phyloP scores from a whole-genome alignment of 2,329 filamentous ascomycete genomes.

The Fusarium foetens region DNA sequence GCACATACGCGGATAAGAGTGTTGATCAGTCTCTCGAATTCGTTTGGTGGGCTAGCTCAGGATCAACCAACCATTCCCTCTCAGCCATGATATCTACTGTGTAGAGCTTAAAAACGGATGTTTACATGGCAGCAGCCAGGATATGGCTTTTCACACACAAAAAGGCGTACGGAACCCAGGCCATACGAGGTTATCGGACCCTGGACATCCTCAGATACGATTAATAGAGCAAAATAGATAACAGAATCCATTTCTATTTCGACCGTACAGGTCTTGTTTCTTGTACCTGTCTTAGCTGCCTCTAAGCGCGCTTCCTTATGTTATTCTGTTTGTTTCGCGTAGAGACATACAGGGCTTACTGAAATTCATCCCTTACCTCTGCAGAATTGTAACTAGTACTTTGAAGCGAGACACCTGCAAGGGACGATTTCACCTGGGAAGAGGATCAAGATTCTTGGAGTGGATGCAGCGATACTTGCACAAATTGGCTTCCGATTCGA shows the following conservation, averaged over 20 bases:
- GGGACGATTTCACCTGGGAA: not conserved
- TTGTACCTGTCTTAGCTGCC: slow-evolving; percentile 5
- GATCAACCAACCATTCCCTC: not conserved
- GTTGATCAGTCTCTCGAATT: slow-evolving; percentile 19
- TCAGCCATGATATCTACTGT: not conserved
- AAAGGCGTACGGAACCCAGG: not conserved
- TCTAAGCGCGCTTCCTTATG: not conserved
- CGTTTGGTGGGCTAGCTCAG: not conserved
- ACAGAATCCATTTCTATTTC: not conserved
- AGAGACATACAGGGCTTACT: slow-evolving; percentile 16
- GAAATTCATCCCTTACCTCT: slow-evolving; percentile 3
- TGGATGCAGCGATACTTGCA: not conserved
- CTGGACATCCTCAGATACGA: not conserved
- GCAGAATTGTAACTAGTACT: not conserved
- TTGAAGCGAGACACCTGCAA: not conserved
- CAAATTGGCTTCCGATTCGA: not conserved
- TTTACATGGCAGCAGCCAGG: not conserved
- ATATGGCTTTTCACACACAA: not conserved
- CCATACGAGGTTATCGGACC: not conserved
- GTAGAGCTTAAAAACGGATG: not conserved
- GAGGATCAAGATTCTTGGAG: not conserved
- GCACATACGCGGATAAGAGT: slow-evolving; percentile 3
- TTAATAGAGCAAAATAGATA: not conserved
- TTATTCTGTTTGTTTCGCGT: slow-evolving; percentile 19
- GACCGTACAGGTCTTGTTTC: not conserved